A percentile compares a stretch with the other conserved stretches of the same genome.
These are phyloP conservation scores for Rhododendron ferrugineum DNA, from an alignment of 148 eudicot species.

Conservation along the genomic window DNA sequence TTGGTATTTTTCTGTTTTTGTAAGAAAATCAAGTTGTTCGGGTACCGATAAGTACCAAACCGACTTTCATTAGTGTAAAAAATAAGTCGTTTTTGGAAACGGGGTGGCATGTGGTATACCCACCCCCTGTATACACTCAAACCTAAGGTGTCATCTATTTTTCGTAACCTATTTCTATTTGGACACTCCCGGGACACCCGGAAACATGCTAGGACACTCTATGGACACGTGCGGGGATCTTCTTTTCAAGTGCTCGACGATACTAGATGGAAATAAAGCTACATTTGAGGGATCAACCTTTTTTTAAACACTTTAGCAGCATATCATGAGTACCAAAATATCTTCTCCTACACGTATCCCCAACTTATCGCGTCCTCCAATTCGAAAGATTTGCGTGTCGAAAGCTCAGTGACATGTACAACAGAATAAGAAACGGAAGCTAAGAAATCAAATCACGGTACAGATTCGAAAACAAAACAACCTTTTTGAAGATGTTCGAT, in stretches of 20 bases:
- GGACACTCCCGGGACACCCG: background rate
- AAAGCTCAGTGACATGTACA: background rate
- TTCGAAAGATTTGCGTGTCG: background rate
- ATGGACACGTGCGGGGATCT: background rate
- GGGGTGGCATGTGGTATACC: background rate
- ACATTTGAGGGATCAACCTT: background rate
- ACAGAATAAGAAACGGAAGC: background rate
- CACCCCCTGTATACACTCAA: background rate
- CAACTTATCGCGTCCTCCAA: background rate
- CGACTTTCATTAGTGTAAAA: background rate
- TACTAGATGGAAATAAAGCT: background rate
- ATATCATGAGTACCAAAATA: background rate
- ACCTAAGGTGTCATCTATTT: background rate
- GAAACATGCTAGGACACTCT: background rate
- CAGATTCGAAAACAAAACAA: constrained; percentile 6
- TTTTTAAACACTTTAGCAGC: background rate
- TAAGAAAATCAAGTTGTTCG: no score
- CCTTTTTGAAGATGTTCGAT: constrained; percentile 56
- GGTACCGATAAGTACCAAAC: background rate
- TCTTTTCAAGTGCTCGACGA: background rate
- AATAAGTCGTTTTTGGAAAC: no score
- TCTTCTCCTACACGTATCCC: background rate
- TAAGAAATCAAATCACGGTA: background rate
- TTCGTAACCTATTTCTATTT: background rate
- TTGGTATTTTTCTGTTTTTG: no score